Percentiles rank a stretch among this genome's conserved stretches.
phyloP scores from a whole-genome alignment of 495 filamentous ascomycete genomes.

The Lichina pygmaea region DNA sequence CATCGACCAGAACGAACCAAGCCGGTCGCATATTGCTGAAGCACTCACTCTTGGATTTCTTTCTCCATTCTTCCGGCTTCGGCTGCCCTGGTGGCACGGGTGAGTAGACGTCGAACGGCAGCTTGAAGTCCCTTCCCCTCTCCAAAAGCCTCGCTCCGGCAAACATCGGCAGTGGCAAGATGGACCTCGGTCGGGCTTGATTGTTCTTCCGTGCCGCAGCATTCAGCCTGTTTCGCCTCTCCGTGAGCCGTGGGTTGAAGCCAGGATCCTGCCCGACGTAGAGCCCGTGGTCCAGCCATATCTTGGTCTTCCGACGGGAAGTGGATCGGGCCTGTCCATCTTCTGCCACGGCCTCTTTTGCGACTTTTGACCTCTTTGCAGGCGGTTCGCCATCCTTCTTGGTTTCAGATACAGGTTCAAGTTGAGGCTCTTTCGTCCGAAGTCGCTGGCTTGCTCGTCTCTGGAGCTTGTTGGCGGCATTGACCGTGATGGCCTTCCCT shows the following conservation, averaged over 20 bases:
- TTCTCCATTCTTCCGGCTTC: slow-evolving; percentile 74
- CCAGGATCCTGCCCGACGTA: slow-evolving; percentile 60
- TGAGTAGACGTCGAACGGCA: slow-evolving; percentile 74
- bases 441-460: slow-evolving; percentile 13
- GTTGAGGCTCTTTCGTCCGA: background rate
- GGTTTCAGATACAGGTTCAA: background rate
- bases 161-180: slow-evolving; percentile 44
- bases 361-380: slow-evolving; percentile 21
- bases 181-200: slow-evolving; percentile 15
- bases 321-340: slow-evolving; percentile 12
- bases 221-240: slow-evolving; percentile 32
- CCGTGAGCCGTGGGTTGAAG: slow-evolving; percentile 32
- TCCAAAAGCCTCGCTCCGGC: slow-evolving; percentile 31
- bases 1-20: background rate
- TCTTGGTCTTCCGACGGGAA: slow-evolving; percentile 24
- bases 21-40: background rate
- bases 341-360: slow-evolving; percentile 19
- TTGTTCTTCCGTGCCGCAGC: slow-evolving; percentile 17
- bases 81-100: slow-evolving; percentile 65
- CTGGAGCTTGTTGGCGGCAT: slow-evolving; percentile 14
- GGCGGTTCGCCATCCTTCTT: background rate
- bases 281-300: slow-evolving; percentile 59
- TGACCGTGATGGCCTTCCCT: slow-evolving; percentile 16
- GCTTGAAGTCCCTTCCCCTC: slow-evolving; percentile 47
- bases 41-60: slow-evolving; percentile 60